Evolutionary conservation across 768 basidiomycete genomes (phyloP), one percentile per base, ranked within the genome.

Genomic region (Tricholoma saponaceum): DNA sequence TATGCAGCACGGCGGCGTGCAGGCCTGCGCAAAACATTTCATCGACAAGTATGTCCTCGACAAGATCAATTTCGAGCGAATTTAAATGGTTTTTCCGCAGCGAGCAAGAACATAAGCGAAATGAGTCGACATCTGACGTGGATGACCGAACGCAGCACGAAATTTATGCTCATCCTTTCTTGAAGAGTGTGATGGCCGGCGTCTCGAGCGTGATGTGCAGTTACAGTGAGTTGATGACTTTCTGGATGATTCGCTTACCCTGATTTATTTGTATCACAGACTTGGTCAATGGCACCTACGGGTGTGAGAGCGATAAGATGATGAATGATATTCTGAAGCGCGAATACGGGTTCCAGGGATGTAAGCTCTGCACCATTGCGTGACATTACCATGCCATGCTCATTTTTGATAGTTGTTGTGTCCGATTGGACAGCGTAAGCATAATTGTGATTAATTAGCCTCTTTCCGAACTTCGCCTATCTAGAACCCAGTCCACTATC

Each of bases 41-140:
- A n/a, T n/a, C n/a, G 58, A 90, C 90, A 95, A 95, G 70, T 92
- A 94, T 69, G 83, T 80, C 52, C 79, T 92, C 60, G 84, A 86
- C 71, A 90, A 90, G 87, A 88, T 54, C 35, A 82, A 74, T 2
- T 32, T n/a, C 9, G 13, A 18, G 10, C 12, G n/a, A n/a, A n/a
- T 5, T 39, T 22, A 41, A 8, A n/a, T 16, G 32, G n/a, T 35
- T 13, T 54, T 28, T 18, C 37, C 16, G 10, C 56, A 89, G 85
- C 65, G 87, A 89, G 68, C 87, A 89, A 72, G 87, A 89, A 64
- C 80, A 84, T 62, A 75, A 76, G 58, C 78, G 87, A 3, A 83
- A 79, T 0, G 62, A 70, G 55, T 73, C 75, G 52, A 81, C 79
- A 52, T 89, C 87, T 0, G 82, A 90, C 60, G 81, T 94, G 2